These are phyloP conservation scores for Ceratocystiopsis sp. DNA, from an alignment of 2,329 filamentous ascomycete genomes.

Conservation along the genomic window DNA sequence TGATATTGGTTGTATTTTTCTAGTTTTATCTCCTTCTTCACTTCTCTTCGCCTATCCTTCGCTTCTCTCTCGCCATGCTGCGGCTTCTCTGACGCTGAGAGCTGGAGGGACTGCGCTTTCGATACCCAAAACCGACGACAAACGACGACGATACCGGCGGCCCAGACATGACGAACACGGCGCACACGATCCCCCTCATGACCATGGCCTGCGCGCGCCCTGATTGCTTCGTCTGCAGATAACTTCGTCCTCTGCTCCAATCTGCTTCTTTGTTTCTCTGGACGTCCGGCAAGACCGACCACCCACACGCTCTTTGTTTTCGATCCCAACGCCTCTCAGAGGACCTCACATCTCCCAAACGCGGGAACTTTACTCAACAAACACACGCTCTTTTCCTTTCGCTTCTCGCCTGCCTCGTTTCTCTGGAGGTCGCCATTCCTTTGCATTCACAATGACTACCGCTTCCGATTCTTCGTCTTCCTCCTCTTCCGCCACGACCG, in stretches of 20 bases:
- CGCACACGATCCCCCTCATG: constrained; percentile 6
- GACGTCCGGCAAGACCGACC: too few species aligned
- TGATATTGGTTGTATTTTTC: too few species aligned
- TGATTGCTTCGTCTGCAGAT: not conserved
- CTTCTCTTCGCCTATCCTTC: not conserved
- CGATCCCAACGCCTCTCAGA: not conserved
- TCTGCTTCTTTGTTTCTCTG: not conserved
- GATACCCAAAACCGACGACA: not conserved
- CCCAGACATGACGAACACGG: constrained; percentile 6
- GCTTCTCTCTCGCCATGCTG: not conserved
- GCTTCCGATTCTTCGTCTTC: not conserved
- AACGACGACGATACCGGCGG: not conserved
- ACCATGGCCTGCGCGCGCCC: constrained; percentile 12
- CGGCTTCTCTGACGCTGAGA: constrained; percentile 7
- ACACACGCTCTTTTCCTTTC: not conserved
- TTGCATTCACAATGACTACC: too few species aligned
- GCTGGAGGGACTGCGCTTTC: constrained; percentile 2
- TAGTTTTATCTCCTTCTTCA: not conserved
- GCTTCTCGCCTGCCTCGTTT: not conserved
- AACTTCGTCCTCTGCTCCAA: not conserved
- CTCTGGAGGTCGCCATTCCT: too few species aligned
- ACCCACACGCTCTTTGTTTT: not conserved
- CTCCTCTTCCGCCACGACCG: not conserved
- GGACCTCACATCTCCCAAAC: not conserved
- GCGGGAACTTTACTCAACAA: not conserved